A percentile compares a stretch with the other conserved stretches of the same genome.
Evolutionary conservation across 805 yeast genomes (phyloP).

Genomic region (Metschnikowia sp.): DNA sequence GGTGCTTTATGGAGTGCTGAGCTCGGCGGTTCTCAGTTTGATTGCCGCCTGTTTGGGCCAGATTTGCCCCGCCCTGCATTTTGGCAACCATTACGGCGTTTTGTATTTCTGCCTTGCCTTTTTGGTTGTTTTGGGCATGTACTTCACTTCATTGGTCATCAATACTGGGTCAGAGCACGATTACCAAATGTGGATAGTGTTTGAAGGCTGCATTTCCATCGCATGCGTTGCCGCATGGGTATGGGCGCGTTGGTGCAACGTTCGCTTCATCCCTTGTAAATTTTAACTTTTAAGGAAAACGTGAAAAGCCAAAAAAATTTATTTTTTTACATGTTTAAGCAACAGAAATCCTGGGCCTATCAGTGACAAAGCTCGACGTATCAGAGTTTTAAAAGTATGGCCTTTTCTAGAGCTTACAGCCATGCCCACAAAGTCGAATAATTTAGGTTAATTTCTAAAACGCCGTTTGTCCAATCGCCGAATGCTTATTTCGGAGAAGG

Average conservation of each 20-base stretch:
- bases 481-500: too few species aligned
- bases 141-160: conserved; percentile 11
- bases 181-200: conserved; percentile 13
- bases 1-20: conserved; percentile 53
- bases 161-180: conserved; percentile 8
- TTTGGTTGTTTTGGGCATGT: conserved; percentile 12
- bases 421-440: too few species aligned
- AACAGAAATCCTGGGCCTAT: too few species aligned
- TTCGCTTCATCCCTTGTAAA: conserved; percentile 11
- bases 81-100: conserved; percentile 71
- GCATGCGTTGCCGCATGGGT: conserved; percentile 11
- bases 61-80: conserved; percentile 58
- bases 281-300: neutral
- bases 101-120: conserved; percentile 37
- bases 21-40: conserved; percentile 61
- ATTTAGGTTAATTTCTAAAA: too few species aligned
- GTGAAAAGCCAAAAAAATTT: too few species aligned
- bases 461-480: too few species aligned
- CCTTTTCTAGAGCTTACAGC: too few species aligned
- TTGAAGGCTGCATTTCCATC: conserved; percentile 10
- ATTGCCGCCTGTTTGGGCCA: conserved; percentile 67
- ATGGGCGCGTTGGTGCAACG: conserved; percentile 15
- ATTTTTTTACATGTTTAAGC: too few species aligned
- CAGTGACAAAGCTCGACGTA: too few species aligned
- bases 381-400: too few species aligned